Base-by-base conservation (phyloP, 2,329 filamentous ascomycete species). In the Alternaria sp. region DNA sequence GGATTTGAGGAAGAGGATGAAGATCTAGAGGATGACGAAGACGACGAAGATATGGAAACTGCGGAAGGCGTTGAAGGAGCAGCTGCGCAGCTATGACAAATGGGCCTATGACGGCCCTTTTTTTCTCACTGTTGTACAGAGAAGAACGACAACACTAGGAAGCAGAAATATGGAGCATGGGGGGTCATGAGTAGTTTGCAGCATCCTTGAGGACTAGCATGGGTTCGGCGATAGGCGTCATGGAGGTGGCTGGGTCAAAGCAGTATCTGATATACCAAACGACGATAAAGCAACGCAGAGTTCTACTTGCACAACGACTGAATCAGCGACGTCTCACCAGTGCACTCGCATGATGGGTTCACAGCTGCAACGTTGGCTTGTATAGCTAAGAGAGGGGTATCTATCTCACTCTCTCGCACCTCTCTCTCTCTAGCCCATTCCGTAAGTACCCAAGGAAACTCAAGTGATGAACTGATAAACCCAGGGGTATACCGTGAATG, bases 1-100 rank as follows among this genome's bases (percentile, higher is more conserved):
- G 90, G 90, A 0, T 97, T 96, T 72, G 87, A 90, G 70, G 89
- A 91, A 21, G 81, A 83, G 51, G 80, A 82, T 39, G 79, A 80
- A 28, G 90, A 92, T 5, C 85, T 87, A 2, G 86, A 88, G 1
- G 85, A 86, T 2, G 85, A 86, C 8, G 83, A 80, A 1, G 80
- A 81, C 13, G 80, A 83, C 39, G 82, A 85, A 42, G 79, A 80
- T n/a, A 73, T 75, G 62, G 61, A 63, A 39, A 58, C 64, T 45
- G 73, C 75, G 40, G 70, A 72, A 37, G 72, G 66, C 4, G 71
- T 73, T 33, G 70, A 73, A 46, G 67, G 69, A 11, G 62, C 72
- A 8, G 60, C 56, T 34, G 66, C 65, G 39, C 66, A 67, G 44
- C 60, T 69, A 48, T 70, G 59, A 60, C 56, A 49, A 33, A 50